phyloP scores from a whole-genome alignment of 257 asterid species.

The Henckelia pumila region DNA sequence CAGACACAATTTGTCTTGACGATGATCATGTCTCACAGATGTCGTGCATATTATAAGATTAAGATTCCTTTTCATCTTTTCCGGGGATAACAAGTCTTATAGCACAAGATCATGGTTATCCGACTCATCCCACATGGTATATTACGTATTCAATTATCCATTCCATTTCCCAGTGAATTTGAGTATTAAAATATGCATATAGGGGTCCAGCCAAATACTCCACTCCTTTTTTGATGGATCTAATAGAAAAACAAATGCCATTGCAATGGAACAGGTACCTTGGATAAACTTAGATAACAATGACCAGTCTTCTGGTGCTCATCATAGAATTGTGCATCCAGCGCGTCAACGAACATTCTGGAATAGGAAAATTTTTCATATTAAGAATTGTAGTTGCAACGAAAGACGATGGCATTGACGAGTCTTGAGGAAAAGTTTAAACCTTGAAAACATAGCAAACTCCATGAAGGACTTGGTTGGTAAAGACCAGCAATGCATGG shows the following conservation, averaged over 20 bases:
- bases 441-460: conserved; percentile 97
- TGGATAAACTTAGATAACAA: conserved; percentile 73
- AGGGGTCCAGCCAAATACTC: background rate
- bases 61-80: background rate
- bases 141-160: background rate
- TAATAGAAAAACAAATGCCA: background rate
- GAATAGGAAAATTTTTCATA: conserved; percentile 15
- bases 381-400: background rate
- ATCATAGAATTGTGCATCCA: conserved; percentile 61
- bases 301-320: conserved; percentile 66
- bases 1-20: background rate
- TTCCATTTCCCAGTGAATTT: background rate
- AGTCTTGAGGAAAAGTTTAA: conserved; percentile 18
- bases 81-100: background rate
- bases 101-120: too few species aligned
- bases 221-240: background rate
- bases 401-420: background rate
- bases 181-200: too few species aligned
- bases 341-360: conserved; percentile 92
- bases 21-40: background rate
- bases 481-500: conserved; percentile 85
- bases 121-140: background rate
- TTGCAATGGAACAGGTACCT: conserved; percentile 41
- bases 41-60: background rate
- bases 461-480: conserved; percentile 92